Percentiles rank a stretch among this genome's conserved stretches.
phyloP scores from a whole-genome alignment of 768 basidiomycete species.

The Cytidiella melzeri region DNA sequence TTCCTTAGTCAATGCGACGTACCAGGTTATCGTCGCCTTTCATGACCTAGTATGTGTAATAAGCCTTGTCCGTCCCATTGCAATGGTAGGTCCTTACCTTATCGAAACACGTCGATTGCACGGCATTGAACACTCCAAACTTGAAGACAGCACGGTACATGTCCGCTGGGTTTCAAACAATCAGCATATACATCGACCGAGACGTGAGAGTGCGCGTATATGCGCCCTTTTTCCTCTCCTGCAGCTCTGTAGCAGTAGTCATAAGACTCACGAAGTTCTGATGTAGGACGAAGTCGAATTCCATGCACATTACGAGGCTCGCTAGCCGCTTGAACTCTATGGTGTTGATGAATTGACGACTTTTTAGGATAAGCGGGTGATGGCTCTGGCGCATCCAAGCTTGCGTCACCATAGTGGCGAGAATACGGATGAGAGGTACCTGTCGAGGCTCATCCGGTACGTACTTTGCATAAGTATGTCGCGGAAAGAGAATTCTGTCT shows the following conservation, averaged over 20 bases:
- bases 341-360: too few relatives aligned
- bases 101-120: conserved; percentile 82
- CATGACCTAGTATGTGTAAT: conserved; percentile 40
- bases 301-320: conserved; percentile 36
- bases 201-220: conserved; percentile 1
- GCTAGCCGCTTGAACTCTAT: background rate
- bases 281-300: conserved; percentile 59
- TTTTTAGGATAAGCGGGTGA: too few relatives aligned
- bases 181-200: background rate
- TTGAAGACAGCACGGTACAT: conserved; percentile 77
- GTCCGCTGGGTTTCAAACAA: conserved; percentile 50
- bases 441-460: too few relatives aligned
- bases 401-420: too few relatives aligned
- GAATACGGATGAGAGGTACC: too few relatives aligned
- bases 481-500: background rate
- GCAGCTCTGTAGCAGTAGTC: background rate
- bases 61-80: background rate
- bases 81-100: conserved; percentile 39
- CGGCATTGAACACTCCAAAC: conserved; percentile 86
- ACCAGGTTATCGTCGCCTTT: conserved; percentile 63
- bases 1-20: conserved; percentile 9
- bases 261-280: conserved; percentile 55
- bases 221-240: background rate
- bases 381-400: too few relatives aligned
- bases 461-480: too few relatives aligned